A percentile compares a stretch with the other conserved stretches of the same genome.
These are phyloP conservation scores for Fusarium hainanense DNA, from an alignment of 2,329 filamentous ascomycete species.

Conservation along the genomic window DNA sequence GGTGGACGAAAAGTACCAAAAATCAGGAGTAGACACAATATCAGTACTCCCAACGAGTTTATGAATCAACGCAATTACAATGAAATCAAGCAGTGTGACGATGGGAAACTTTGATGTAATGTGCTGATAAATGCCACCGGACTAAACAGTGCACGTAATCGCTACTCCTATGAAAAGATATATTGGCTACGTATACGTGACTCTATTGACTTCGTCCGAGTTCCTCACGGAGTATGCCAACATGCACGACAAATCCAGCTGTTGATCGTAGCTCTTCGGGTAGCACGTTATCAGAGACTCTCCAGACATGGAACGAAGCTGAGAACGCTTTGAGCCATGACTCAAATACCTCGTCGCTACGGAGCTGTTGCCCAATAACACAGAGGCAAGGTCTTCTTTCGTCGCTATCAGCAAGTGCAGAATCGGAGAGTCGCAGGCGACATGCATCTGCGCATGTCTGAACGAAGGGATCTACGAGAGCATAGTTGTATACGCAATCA, in stretches of 20 bases:
- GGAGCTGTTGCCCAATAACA: conserved; percentile 88
- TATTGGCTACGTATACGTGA: background rate
- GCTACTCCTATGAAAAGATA: background rate
- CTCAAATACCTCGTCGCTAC: conserved; percentile 86
- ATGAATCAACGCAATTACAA: conserved; percentile 21
- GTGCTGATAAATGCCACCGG: background rate
- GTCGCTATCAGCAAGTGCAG: conserved; percentile 24
- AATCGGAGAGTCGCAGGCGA: conserved; percentile 58
- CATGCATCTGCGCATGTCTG: conserved; percentile 82
- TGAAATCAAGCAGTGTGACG: conserved; percentile 17
- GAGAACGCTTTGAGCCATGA: conserved; percentile 79
- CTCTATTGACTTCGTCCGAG: background rate
- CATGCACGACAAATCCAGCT: conserved; percentile 84
- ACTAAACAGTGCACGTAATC: background rate
- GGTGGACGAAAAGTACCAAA: conserved; percentile 30
- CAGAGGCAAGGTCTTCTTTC: conserved; percentile 70
- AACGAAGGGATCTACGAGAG: conserved; percentile 84
- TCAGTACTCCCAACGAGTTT: conserved; percentile 25
- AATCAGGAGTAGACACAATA: conserved; percentile 17
- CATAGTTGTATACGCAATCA: conserved; percentile 96
- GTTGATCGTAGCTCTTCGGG: conserved; percentile 68
- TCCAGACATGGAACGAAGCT: conserved; percentile 77
- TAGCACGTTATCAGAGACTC: conserved; percentile 73
- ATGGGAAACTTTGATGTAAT: conserved; percentile 13
- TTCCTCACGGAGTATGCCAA: conserved; percentile 69